Base-by-base conservation (phyloP, 495 filamentous ascomycete species). In the Beverwykella pulmonaria region DNA sequence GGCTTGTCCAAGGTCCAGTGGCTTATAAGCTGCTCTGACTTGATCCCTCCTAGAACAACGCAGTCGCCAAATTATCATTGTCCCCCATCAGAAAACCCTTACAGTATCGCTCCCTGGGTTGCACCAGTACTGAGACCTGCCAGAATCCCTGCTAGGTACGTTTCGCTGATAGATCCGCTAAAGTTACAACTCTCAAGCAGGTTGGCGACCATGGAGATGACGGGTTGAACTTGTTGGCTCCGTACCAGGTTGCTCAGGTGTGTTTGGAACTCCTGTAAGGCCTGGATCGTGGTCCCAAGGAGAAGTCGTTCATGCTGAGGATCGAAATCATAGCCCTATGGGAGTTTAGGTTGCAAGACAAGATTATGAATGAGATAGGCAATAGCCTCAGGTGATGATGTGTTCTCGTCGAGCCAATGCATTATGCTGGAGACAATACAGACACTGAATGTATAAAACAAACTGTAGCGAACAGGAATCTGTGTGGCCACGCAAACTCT, bases 271-370 rank as follows among this genome's bases (percentile, higher is more conserved):
- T 25, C 27, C 19, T 50, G 48, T 27, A 63, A 19, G n/a, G 48
- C 32, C 17, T 46, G 3, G 20, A 26, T 47, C 5, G 27, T 47
- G 26, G 36, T 44, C 1, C 27, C 32, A 29, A 63, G 48, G 12
- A 61, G 44, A 17, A 46, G 19, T 4, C 19, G 5, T 46, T 73
- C 72, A 44, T 71, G 19, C 32, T 65, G 39, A 8, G 46, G 27
- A 26, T 53, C 27, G 56, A 74, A 70, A 46, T 87, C 81, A 25
- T 79, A 75, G 0, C 59, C 0, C 36, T 87, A 79, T 0, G 87
- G 87, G 0, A 88, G 68, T 26, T 82, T 76, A 0, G 85, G 84
- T 0, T 86, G 87, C 0, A 90, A 77, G 58, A 87, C 84, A 23
- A 90, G 75, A 71, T 90, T 86, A 53, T 87, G 73, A 67, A 85